Evolutionary conservation across 257 asterid species (phyloP).

Genomic region (Penstemon barbatus): DNA sequence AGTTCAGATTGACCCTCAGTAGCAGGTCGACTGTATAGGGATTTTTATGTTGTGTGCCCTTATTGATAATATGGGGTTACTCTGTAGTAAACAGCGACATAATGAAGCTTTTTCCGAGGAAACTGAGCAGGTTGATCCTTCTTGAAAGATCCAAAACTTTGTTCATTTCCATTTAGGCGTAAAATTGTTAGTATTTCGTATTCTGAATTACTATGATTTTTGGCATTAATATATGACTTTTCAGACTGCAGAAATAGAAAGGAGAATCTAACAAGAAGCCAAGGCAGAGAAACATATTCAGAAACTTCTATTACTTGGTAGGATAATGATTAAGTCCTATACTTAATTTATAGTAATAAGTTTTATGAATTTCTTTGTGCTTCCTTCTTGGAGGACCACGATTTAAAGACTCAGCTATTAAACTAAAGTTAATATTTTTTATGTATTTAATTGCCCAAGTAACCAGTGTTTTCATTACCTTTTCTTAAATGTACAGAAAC

Average conservation of each 20-base stretch:
- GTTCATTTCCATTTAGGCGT: neutral
- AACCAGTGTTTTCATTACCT: constrained; percentile 7
- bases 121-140: constrained; percentile 68
- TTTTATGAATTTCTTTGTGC: constrained; percentile 3
- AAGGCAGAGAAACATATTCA: constrained; percentile 96
- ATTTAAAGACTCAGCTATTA: neutral
- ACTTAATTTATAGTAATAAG: neutral
- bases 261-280: constrained; percentile 94
- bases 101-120: constrained; percentile 77
- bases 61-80: constrained; percentile 70
- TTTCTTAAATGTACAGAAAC: neutral
- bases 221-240: constrained; percentile 16
- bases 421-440: neutral
- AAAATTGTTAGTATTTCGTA: constrained; percentile 17
- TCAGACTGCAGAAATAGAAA: constrained; percentile 92
- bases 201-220: neutral
- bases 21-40: constrained; percentile 39
- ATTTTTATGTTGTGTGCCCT: constrained; percentile 47
- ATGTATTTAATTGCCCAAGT: neutral
- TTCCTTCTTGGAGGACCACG: neutral
- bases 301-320: constrained; percentile 95
- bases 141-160: constrained; percentile 4
- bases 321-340: constrained; percentile 9
- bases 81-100: constrained; percentile 85
- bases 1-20: constrained; percentile 37